Conservation (phyloP, 129 eudicot species). For the Centella asiatica region DNA sequence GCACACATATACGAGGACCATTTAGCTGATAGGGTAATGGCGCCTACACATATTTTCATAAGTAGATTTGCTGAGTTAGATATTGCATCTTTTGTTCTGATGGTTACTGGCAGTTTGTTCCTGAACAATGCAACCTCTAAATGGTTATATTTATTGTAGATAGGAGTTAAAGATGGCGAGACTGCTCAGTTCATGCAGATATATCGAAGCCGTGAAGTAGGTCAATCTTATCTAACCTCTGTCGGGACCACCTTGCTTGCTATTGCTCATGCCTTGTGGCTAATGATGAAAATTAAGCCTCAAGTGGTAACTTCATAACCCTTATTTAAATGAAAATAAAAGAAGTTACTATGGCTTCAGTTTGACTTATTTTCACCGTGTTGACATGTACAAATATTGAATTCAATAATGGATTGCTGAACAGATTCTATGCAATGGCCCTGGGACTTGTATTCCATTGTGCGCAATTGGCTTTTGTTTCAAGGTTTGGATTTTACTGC, state of each 20-base stretch:
- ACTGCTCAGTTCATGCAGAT: conserved; percentile 56
- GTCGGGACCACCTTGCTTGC: conserved; percentile 67
- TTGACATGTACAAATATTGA: neutral
- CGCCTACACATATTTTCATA: neutral
- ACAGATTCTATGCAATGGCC: conserved; percentile 86
- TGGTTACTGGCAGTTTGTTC: neutral
- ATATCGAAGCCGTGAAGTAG: conserved; percentile 87
- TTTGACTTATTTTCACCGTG: neutral
- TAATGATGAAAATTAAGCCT: conserved; percentile 73
- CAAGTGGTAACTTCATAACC: conserved; percentile 51
- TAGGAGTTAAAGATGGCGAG: conserved; percentile 23
- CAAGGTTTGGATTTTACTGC: conserved; percentile 2
- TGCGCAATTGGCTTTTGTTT: conserved; percentile 51
- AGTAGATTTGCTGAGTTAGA: neutral
- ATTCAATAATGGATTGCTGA: neutral
- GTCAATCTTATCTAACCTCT: conserved; percentile 77
- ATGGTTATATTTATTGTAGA: conserved; percentile 20
- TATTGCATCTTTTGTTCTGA: neutral
- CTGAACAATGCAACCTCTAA: neutral
- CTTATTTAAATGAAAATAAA: too few relatives aligned
- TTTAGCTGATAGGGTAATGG: conserved; percentile 41
- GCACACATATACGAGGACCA: conserved; percentile 68
- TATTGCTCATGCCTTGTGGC: conserved; percentile 64
- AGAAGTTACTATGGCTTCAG: too few relatives aligned
- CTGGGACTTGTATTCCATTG: conserved; percentile 83